Evolutionary conservation across 73 alveolate genomes (phyloP).

Genomic region (Urostyla sp.): DNA sequence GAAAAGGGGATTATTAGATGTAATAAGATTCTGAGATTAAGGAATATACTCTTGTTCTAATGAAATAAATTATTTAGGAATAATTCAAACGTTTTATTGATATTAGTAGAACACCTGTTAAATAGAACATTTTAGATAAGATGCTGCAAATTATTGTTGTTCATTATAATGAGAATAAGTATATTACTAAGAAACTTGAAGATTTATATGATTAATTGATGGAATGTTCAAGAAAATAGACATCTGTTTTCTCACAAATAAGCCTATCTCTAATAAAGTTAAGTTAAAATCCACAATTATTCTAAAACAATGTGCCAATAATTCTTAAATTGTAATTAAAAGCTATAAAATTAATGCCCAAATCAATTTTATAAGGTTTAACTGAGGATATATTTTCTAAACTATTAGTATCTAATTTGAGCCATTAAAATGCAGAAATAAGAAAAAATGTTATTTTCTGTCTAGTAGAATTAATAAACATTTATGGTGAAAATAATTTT

Average conservation of each 20-base stretch:
- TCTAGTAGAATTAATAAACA: conserved; percentile 18
- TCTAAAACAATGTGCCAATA: conserved; percentile 5
- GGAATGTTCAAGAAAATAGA: not conserved
- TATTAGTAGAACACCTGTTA: not conserved
- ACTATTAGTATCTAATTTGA: not conserved
- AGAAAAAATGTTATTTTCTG: conserved; percentile 36
- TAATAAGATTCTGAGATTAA: not conserved
- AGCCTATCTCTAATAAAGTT: not conserved
- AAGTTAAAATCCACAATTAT: not conserved
- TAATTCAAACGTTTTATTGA: conserved; percentile 23
- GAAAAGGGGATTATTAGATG: not conserved
- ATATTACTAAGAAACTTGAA: conserved; percentile 6
- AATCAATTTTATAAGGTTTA: not conserved
- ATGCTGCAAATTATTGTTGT: not conserved
- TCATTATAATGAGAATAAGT: conserved; percentile 8
- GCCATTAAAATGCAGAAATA: conserved; percentile 21
- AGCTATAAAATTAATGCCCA: not conserved
- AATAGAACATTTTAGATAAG: not conserved
- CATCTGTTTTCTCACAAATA: not conserved
- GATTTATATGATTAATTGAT: not conserved
- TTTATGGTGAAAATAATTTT: conserved; percentile 14
- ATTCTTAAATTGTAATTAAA: not conserved
- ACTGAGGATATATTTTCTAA: not conserved
- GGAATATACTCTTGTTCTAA: conserved; percentile 2
- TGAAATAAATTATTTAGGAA: not conserved